Evolutionary conservation across 1,284 basidiomycete species (phyloP), one percentile per base, ranked within the genome.

Genomic region (Naganishia albida): DNA sequence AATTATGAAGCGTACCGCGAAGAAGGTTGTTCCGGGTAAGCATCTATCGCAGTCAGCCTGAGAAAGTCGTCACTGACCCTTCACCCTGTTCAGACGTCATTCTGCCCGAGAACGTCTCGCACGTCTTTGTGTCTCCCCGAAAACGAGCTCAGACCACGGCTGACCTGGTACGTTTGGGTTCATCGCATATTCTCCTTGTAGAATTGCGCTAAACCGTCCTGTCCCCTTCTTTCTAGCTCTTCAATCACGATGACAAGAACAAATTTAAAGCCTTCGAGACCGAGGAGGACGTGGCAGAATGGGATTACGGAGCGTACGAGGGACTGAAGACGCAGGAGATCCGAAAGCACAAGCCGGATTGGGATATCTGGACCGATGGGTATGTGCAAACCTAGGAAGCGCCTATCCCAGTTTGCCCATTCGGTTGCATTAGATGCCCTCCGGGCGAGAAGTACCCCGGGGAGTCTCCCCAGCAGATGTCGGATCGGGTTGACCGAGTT

Each of bases 301-400:
- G 92, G 91, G 88, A 93, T 72, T 94, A 94, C 75, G 91, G 93
- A 28, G 85, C 90, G 12, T 95, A 91, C 73, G 93, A 96, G 76
- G 93, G 93, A 13, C 83, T 92, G 49, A 75, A 85, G 48, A 83
- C 87, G 18, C 79, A 84, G 30, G 89, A 94, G 72, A 95, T 95
- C 71, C 81, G 86, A 67, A 82, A 83, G 63, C 82, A 78, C 50
- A 84, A 86, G 66, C 84, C 88, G 0, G 81, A 77, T 34, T 95
- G 91, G 91, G 75, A 76, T 30, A 92, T 94, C 72, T 95, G 90
- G 89, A 82, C 77, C 46, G 88, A 93, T 73, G 91, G 90, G 86
- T 60, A 40, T 16, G 39, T 52, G 7, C 20, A 43, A 16, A 25
- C 1, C 39, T 43, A 16, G 18, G 20, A 7, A 16, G 25, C 28